Percentiles rank a stretch among this genome's conserved stretches.
Evolutionary conservation across 441 rosid genomes (phyloP).

Genomic region (Raphanus hybrid): DNA sequence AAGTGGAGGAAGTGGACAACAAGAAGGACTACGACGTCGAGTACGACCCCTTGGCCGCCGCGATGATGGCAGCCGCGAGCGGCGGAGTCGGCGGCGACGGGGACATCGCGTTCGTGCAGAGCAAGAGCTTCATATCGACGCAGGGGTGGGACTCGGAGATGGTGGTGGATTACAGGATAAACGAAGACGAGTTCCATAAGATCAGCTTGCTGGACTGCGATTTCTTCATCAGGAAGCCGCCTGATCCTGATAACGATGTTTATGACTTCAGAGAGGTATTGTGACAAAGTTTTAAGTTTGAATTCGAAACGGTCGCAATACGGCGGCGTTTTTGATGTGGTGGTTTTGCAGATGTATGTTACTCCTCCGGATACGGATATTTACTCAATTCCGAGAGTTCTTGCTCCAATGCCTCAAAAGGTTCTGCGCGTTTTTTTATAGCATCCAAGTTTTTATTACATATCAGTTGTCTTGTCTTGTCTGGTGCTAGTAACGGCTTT

Average conservation of each 20-base stretch:
- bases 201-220: slow-evolving; percentile 83
- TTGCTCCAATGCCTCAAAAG: slow-evolving; percentile 94
- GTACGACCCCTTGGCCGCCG: slow-evolving; percentile 65
- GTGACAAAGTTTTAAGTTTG: neutral
- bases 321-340: neutral
- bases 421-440: slow-evolving; percentile 35
- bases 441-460: neutral
- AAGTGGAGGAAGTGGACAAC: slow-evolving; percentile 84
- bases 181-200: slow-evolving; percentile 91
- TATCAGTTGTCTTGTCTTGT: slow-evolving; percentile 4
- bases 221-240: slow-evolving; percentile 92
- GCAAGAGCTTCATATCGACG: slow-evolving; percentile 75
- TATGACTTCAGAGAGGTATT: slow-evolving; percentile 94
- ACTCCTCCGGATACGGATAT: slow-evolving; percentile 94
- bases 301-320: neutral
- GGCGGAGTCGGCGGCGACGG: slow-evolving; percentile 48
- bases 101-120: slow-evolving; percentile 66
- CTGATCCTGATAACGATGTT: slow-evolving; percentile 90
- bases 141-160: slow-evolving; percentile 87
- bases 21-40: slow-evolving; percentile 89
- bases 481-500: slow-evolving; percentile 10
- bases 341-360: slow-evolving; percentile 77
- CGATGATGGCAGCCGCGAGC: slow-evolving; percentile 33
- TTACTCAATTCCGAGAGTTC: slow-evolving; percentile 84
- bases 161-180: slow-evolving; percentile 83